Evolutionary conservation across 495 filamentous ascomycete species (phyloP), one percentile per base, ranked within the genome.

Genomic region (Neurospora hispaniola): DNA sequence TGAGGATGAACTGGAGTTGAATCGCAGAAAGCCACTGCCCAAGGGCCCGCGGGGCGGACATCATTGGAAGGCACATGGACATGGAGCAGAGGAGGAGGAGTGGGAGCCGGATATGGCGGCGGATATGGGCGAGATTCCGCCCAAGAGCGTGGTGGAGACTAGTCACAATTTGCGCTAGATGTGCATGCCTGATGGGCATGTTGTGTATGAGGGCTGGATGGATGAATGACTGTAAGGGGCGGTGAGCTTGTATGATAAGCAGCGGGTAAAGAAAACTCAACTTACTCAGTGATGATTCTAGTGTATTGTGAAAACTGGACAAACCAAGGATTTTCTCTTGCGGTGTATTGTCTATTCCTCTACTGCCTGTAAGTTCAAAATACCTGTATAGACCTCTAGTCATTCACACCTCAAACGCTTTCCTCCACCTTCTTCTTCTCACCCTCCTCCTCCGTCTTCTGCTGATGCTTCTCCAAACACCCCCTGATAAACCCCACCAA

Each of bases 401-500:
- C 35, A 38, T 38, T 38, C 35, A 38, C 35, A 18, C 39, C 35
- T 71, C 41, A 31, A 31, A 38, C 2, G 0, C 44, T 11, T 7
- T 44, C 14, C 23, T 71, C 41, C 11, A 54, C 42, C 20, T 18
- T 8, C 14, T 8, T 62, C 44, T 72, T n/a, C 41, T 27, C 11
- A 23, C 10, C 20, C 35, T 10, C 71, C 41, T 0, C 23, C 69
- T 4, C 31, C 43, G 43, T 46, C 38, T 18, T 12, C 14, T 31
- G 43, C 14, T 31, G 43, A 20, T 71, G 12, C 43, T 84, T 81
- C 78, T 86, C 81, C 54, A 78, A 77, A 73, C 84, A 84, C 75
- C 90, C 88, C 81, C 83, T 86, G 39, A 98, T 87, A 82, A 97
- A 99, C 39, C 85, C 87, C 46, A 90, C 89, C 70, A 95, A 80